Evolutionary conservation across 345 rosid genomes (phyloP).

Genomic region (Populus simonii): DNA sequence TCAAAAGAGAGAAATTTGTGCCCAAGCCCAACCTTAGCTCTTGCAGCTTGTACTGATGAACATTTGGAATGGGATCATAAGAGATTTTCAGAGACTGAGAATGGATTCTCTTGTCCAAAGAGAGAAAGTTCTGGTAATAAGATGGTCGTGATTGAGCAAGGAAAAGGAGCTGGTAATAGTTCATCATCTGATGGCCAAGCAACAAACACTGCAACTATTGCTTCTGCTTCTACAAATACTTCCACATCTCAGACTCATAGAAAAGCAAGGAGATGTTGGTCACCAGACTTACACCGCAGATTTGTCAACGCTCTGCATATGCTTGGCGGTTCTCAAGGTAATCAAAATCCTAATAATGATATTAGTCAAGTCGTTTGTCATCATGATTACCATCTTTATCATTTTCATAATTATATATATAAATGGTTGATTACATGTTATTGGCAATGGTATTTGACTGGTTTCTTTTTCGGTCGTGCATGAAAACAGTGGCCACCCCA

Average conservation of each 20-base stretch:
- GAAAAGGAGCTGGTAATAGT: conserved; percentile 30
- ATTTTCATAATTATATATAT: neutral
- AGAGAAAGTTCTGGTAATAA: conserved; percentile 33
- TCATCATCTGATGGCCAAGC: conserved; percentile 37
- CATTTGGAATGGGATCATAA: conserved; percentile 45
- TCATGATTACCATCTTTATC: neutral
- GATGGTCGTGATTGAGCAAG: conserved; percentile 30
- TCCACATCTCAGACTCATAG: conserved; percentile 52
- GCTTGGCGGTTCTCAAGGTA: conserved; percentile 99
- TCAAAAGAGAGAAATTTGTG: conserved; percentile 59
- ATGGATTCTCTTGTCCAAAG: conserved; percentile 34
- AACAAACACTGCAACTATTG: conserved; percentile 11
- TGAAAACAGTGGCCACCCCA: conserved; percentile 78
- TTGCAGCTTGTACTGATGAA: conserved; percentile 37
- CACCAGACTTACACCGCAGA: conserved; percentile 95
- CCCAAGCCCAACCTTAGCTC: conserved; percentile 44
- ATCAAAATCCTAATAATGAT: neutral
- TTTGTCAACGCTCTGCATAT: conserved; percentile 93
- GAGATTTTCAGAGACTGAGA: conserved; percentile 38
- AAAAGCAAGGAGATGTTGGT: conserved; percentile 98
- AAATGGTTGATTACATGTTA: neutral
- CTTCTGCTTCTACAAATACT: conserved; percentile 12
- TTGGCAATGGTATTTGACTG: neutral
- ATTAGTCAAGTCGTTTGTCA: neutral
- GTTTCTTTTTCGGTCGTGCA: conserved; percentile 15